phyloP scores from a whole-genome alignment of 371 early-diverging fungal genomes.

The Mucor circinelloides region DNA sequence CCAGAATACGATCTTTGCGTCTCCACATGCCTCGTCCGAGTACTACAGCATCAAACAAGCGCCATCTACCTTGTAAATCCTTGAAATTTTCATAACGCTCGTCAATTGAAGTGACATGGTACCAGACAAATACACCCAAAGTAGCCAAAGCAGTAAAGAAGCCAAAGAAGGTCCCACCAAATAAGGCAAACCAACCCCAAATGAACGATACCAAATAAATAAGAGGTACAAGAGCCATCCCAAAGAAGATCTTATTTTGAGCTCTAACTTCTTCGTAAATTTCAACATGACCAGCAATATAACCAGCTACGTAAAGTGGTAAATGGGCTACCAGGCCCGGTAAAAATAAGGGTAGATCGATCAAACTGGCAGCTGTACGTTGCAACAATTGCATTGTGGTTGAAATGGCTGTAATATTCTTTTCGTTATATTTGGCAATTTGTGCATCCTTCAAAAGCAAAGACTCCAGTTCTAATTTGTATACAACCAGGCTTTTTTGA shows the following conservation, averaged over 20 bases:
- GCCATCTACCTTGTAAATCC: conserved; percentile 51
- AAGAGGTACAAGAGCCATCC: conserved; percentile 42
- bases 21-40: conserved; percentile 52
- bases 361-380: conserved; percentile 39
- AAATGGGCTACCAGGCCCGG: conserved; percentile 57
- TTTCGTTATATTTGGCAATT: conserved; percentile 54
- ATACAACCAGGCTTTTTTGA: conserved; percentile 43
- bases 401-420: conserved; percentile 42
- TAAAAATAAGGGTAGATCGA: conserved; percentile 57
- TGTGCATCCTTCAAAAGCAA: conserved; percentile 43
- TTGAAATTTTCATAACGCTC: conserved; percentile 52
- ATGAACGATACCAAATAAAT: conserved; percentile 46
- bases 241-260: conserved; percentile 58
- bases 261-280: conserved; percentile 60
- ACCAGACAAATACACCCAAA: conserved; percentile 47
- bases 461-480: conserved; percentile 44
- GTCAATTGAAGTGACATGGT: conserved; percentile 52
- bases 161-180: conserved; percentile 47
- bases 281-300: conserved; percentile 50
- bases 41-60: conserved; percentile 54
- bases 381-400: conserved; percentile 43
- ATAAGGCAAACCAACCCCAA: conserved; percentile 46
- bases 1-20: conserved; percentile 43
- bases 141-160: conserved; percentile 45
- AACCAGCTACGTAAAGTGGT: conserved; percentile 57